Evolutionary conservation across 148 eudicot species (phyloP), one percentile per base, ranked within the genome.

Genomic region (Bassia scoparia): DNA sequence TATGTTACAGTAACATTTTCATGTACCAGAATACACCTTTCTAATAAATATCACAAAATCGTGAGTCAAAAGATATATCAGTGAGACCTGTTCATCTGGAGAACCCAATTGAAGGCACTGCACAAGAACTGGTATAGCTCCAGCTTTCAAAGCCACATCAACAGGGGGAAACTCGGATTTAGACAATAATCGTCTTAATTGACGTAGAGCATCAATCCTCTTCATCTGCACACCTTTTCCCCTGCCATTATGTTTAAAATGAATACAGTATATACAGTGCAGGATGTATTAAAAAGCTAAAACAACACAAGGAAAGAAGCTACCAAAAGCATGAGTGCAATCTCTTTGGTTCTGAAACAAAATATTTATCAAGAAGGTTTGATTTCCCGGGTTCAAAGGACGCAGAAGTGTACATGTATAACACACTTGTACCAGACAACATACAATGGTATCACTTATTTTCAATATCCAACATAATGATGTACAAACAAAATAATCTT

Each of bases 41-140:
- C n/a, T n/a, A n/a, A n/a, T n/a, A n/a, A n/a, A n/a, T n/a, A 50
- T 14, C 15, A 61, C 16, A 35, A 68, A 4, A 30, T 16, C 23
- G 68, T 6, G 52, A 48, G 43, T 16, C 48, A 67, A 37, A 43
- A 26, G 49, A 23, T 50, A 69, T 61, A 64, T 66, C 68, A 37
- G 27, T 38, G 68, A 68, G 58, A 95, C 99, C 99, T 95, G 97
- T 76, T 95, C 97, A 84, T 95, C 97, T 52, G 87, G 86, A 66
- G 96, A 89, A 67, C 99, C 97, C 83, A 95, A 95, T 58, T 96
- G 81, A 37, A 95, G 92, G 74, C 99, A 88, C 78, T 88, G 97
- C 78, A 88, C 90, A 68, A 95, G 93, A 33, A 84, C 71, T 74
- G 87, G 84, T 64, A 95, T 83, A 43, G 86, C 97, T 79, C 96